Percentiles rank a stretch among this genome's conserved stretches.
Evolutionary conservation across 192 early-diverging fungal species (phyloP).

Genomic region (Podila verticillata): DNA sequence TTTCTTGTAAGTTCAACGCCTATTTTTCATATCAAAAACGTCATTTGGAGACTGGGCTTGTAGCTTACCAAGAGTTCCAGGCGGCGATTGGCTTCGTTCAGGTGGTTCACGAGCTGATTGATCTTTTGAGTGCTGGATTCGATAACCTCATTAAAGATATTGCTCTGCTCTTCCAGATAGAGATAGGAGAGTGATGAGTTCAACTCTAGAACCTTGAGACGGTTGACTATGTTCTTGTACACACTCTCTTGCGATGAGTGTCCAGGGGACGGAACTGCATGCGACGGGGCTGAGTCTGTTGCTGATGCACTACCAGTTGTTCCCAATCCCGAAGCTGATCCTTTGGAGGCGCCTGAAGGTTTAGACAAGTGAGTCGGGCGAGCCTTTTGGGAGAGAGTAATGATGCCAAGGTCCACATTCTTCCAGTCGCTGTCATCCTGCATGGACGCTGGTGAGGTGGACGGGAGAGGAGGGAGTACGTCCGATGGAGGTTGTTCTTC

Average conservation of each 20-base stretch:
- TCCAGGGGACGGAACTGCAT: constrained; percentile 17
- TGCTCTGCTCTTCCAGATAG: constrained; percentile 83
- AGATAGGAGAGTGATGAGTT: constrained; percentile 80
- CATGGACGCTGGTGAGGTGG: constrained; percentile 40
- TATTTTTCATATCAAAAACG: not conserved
- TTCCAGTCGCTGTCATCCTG: constrained; percentile 38
- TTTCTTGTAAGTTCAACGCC: not conserved
- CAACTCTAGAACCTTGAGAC: constrained; percentile 79
- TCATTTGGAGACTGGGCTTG: not conserved
- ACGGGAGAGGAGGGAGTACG: constrained; percentile 10
- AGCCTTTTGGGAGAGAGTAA: constrained; percentile 42
- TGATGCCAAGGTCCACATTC: constrained; percentile 29
- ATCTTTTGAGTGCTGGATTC: constrained; percentile 70
- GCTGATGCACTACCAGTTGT: constrained; percentile 16
- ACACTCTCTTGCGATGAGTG: constrained; percentile 72
- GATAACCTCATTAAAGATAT: constrained; percentile 72
- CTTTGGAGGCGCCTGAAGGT: constrained; percentile 16
- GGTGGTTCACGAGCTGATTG: constrained; percentile 68
- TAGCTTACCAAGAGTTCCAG: constrained; percentile 68
- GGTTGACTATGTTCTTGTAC: constrained; percentile 92
- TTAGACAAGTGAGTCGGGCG: constrained; percentile 25
- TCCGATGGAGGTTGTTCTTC: not conserved
- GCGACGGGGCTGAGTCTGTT: constrained; percentile 2
- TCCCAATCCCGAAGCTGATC: constrained; percentile 19
- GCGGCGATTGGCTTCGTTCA: constrained; percentile 71